Base-by-base conservation (phyloP, 192 early-diverging fungal genomes). In the Blastocladiella britannica region DNA sequence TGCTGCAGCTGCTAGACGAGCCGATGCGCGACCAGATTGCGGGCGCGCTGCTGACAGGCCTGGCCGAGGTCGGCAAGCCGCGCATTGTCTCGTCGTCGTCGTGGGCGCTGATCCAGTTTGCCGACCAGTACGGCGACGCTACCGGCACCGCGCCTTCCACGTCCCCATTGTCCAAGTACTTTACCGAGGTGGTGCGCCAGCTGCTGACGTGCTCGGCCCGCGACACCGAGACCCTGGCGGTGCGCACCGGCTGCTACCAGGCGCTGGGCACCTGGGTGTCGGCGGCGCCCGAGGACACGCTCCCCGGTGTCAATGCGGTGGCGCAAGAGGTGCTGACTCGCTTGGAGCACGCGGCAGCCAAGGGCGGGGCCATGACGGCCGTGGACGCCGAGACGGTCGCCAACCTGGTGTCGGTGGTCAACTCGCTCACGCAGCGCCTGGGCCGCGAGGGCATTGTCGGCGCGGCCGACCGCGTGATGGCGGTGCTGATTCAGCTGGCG, bases 21-120 rank as follows among this genome's bases (percentile, higher is more conserved):
- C 25, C 31, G 26, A 60, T 29, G 60, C 58, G 9, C 27, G 74
- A 81, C 29, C 80, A 78, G 63, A 86, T 88, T 56, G 72, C 90
- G 25, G 70, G 72, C 58, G 86, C 87, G 23, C 67, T 99, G 51
- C 76, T 92, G 0, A 65, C 67, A 18, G 95, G 93, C 18, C 70
- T 99, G 55, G 73, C 72, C 29, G 95, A 99, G 58, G n/a, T n/a
- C n/a, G n/a, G n/a, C n/a, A 82, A 70, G 29, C 81, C 85, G 54
- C 83, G 92, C 31, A 87, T 99, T 61, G 87, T 90, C 7, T 76
- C 86, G 22, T 95, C 91, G 75, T 95, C 92, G 73, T 92, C 91
- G 59, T 93, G 92, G 90, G 83, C 88, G 5, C 62, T 99, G 59
- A 93, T 93, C 76, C 89, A 86, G 60, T 73, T 99, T 54, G 80